Conservation (phyloP, 495 filamentous ascomycete genomes). For the Terfezia boudieri region DNA sequence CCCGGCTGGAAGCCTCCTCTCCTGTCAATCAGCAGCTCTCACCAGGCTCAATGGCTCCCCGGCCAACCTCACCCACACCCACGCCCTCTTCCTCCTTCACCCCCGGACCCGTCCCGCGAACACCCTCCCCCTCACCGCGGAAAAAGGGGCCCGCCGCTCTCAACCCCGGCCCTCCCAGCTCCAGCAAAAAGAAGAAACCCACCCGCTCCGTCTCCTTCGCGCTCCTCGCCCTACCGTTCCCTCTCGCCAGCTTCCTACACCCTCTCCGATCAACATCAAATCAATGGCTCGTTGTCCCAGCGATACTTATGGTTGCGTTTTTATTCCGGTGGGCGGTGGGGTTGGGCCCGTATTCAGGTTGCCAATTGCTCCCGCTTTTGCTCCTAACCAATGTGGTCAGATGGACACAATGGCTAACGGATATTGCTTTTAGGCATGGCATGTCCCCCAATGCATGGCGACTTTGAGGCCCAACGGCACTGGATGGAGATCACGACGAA, state of each 20-base stretch:
- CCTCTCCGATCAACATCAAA: slow-evolving; percentile 61
- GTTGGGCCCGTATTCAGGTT: slow-evolving; percentile 87
- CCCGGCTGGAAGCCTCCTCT: too few relatives aligned
- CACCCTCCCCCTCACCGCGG: too few relatives aligned
- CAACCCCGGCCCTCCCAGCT: too few relatives aligned
- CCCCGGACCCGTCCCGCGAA: too few relatives aligned
- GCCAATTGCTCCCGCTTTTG: slow-evolving; percentile 1
- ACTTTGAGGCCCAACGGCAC: slow-evolving; percentile 92
- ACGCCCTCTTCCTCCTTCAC: too few relatives aligned
- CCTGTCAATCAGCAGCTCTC: too few relatives aligned
- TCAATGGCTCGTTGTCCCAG: slow-evolving; percentile 78
- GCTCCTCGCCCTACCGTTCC: slow-evolving; percentile 42
- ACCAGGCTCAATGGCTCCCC: too few relatives aligned
- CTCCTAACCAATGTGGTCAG: not conserved
- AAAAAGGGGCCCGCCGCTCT: too few relatives aligned
- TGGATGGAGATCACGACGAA: slow-evolving; percentile 96
- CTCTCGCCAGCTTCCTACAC: slow-evolving; percentile 79
- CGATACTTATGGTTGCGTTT: slow-evolving; percentile 73
- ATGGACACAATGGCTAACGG: not conserved
- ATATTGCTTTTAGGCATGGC: slow-evolving; percentile 9
- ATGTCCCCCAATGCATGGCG: slow-evolving; percentile 70
- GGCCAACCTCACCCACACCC: too few relatives aligned
- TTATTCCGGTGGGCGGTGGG: slow-evolving; percentile 84
- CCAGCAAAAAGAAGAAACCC: slow-evolving; percentile 29
- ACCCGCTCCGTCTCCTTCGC: slow-evolving; percentile 24